These are phyloP conservation scores for Leptodontidium sp. DNA, from an alignment of 2,329 filamentous ascomycete genomes.

Conservation along the genomic window DNA sequence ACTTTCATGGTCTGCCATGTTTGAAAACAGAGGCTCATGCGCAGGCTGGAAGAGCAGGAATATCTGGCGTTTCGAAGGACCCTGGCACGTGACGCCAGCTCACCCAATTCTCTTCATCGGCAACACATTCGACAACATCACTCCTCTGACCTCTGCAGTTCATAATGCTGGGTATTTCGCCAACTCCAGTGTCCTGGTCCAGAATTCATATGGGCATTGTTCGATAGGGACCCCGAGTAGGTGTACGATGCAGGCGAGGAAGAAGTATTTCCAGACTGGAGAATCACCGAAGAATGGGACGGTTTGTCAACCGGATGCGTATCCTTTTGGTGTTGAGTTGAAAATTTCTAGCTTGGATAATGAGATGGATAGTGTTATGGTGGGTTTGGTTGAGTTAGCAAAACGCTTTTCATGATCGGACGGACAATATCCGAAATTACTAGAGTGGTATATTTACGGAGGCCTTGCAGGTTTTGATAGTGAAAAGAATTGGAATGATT, in stretches of 20 bases:
- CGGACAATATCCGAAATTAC: too few relatives aligned
- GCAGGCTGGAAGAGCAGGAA: background rate
- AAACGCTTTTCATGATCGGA: background rate
- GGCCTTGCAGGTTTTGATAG: too few relatives aligned
- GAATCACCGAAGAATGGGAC: constrained; percentile 53
- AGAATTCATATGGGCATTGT: constrained; percentile 54
- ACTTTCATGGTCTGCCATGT: background rate
- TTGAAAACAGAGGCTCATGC: background rate
- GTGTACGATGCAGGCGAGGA: constrained; percentile 46
- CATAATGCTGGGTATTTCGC: constrained; percentile 34
- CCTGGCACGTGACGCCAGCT: constrained; percentile 34
- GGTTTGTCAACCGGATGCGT: constrained; percentile 55
- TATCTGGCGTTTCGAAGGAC: constrained; percentile 34
- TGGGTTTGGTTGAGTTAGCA: background rate
- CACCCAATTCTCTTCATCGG: constrained; percentile 47
- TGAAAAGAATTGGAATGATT: too few relatives aligned
- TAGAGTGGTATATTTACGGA: too few relatives aligned
- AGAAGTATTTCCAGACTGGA: constrained; percentile 51
- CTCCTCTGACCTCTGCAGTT: constrained; percentile 43
- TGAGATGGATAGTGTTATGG: background rate
- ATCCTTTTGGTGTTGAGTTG: constrained; percentile 48
- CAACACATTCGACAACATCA: constrained; percentile 47
- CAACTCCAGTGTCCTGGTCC: constrained; percentile 41
- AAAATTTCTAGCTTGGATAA: background rate
- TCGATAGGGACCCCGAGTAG: constrained; percentile 45